Evolutionary conservation across 148 eudicot genomes (phyloP), one percentile per base, ranked within the genome.

Genomic region (Rhododendron henanense): DNA sequence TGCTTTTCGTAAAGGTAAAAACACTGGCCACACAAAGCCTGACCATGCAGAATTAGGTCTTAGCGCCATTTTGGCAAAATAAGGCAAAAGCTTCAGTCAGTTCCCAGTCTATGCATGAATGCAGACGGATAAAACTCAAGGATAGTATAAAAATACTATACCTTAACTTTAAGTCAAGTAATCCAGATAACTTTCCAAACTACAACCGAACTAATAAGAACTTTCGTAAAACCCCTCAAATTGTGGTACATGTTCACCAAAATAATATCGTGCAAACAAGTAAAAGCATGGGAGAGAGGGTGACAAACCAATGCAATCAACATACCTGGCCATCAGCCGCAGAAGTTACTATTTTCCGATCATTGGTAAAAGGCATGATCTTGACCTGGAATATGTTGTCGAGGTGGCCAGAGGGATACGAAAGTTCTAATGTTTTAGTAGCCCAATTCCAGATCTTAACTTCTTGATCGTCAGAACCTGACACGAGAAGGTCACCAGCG

Each of bases 311-410:
- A 39, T 10, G 79, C 21, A 71, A 81, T 4, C 87, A 79, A 89
- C 44, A 87, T 53, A 95, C 98, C 96, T 94, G 96, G 39, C 97
- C 94, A 90, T 95, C 98, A 67, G 94, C 96, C 25, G 96, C 90
- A 83, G 94, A 90, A 78, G 98, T 92, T 55, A 94, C 93, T 57
- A 94, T 89, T 37, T 59, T 88, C 57, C 88, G 92, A 85, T 94
- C 97, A 89, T 94, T 94, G 44, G 93, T 89, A 79, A 91, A 94
- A 9, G 98, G 98, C 97, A 95, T 91, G 79, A 94, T 87, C 83
- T 77, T 93, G 84, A 92, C 89, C 91, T 95, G 98, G 83, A 94
- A 93, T 39, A 95, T 90, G 86, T 93, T 93, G 85, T 90, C 91
- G 23, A 83, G 63, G 84, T 95, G 98, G 83, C 98, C 98, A 83